Percentiles rank a stretch among this genome's conserved stretches.
These are phyloP conservation scores for Fusarium sp. DNA, from an alignment of 2,329 filamentous ascomycete genomes.

Conservation along the genomic window DNA sequence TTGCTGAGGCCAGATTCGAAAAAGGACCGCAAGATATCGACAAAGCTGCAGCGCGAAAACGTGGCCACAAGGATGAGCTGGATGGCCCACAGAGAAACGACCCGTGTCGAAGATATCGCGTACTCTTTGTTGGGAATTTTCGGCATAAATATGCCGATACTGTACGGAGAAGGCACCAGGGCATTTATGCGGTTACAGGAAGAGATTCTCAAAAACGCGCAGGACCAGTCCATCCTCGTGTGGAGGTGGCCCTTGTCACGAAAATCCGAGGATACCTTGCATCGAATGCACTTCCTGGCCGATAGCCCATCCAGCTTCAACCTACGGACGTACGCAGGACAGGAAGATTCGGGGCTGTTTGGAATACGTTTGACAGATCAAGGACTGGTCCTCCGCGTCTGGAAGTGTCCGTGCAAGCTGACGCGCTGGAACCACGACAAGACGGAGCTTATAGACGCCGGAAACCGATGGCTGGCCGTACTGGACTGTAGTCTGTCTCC, in stretches of 20 bases:
- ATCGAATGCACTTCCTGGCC: slow-evolving; percentile 46
- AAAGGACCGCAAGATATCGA: slow-evolving; percentile 38
- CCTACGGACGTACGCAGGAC: slow-evolving; percentile 46
- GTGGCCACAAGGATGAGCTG: slow-evolving; percentile 55
- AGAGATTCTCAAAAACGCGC: slow-evolving; percentile 53
- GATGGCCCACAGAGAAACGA: slow-evolving; percentile 53
- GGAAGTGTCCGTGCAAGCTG: slow-evolving; percentile 48
- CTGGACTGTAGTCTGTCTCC: slow-evolving; percentile 50
- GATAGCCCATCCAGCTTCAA: slow-evolving; percentile 48
- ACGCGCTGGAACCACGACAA: slow-evolving; percentile 44
- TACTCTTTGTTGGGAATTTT: slow-evolving; percentile 57
- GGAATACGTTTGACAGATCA: slow-evolving; percentile 43
- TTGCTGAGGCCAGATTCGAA: slow-evolving; percentile 37
- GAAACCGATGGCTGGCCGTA: slow-evolving; percentile 46
- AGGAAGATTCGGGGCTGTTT: slow-evolving; percentile 45
- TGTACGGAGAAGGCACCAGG: slow-evolving; percentile 55
- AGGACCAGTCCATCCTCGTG: slow-evolving; percentile 56
- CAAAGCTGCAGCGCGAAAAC: slow-evolving; percentile 45
- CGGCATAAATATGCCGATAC: slow-evolving; percentile 54
- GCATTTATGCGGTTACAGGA: slow-evolving; percentile 55
- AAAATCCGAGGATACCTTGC: slow-evolving; percentile 27
- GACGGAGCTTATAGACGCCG: slow-evolving; percentile 42
- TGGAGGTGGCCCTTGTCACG: slow-evolving; percentile 45
- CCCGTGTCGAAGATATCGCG: slow-evolving; percentile 52
- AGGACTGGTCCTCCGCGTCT: slow-evolving; percentile 47